Percentiles rank a stretch among this genome's conserved stretches.
phyloP scores from a whole-genome alignment of 2,329 filamentous ascomycete genomes.

The Periglandula ipomoeae region DNA sequence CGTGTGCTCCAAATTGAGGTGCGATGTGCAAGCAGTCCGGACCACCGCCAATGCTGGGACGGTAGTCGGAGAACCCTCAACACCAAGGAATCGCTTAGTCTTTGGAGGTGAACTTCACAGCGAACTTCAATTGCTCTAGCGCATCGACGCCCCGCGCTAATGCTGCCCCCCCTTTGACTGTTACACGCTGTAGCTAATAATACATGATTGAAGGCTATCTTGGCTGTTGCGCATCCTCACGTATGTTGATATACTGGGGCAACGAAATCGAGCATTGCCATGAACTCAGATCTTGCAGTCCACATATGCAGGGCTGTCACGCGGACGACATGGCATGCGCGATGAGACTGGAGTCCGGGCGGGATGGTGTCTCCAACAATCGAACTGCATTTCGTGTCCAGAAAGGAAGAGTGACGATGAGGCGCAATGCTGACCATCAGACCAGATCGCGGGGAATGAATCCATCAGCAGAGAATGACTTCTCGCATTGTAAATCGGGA shows the following conservation, averaged over 20 bases:
- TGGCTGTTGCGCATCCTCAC: neutral
- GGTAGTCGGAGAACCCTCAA: too few species aligned
- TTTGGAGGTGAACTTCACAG: too few species aligned
- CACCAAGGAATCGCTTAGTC: too few species aligned
- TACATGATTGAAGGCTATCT: too few species aligned
- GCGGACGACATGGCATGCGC: neutral
- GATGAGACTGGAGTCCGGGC: neutral
- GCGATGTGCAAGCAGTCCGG: too few species aligned
- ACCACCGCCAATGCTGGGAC: too few species aligned
- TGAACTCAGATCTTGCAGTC: constrained; percentile 5
- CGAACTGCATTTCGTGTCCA: neutral
- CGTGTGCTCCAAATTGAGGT: too few species aligned
- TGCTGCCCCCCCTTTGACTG: neutral
- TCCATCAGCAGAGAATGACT: neutral
- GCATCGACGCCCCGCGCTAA: too few species aligned
- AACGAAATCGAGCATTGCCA: neutral
- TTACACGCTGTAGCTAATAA: neutral
- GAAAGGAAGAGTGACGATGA: neutral
- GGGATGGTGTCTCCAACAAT: neutral
- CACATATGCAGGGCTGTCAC: neutral
- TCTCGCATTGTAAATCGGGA: neutral
- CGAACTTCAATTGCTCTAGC: too few species aligned
- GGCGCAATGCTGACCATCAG: neutral
- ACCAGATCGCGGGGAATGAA: neutral
- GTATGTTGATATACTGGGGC: neutral